Percentiles rank a stretch among this genome's conserved stretches.
Conservation (phyloP, 495 filamentous ascomycete genomes). For the Chaetomium cochliodes region DNA sequence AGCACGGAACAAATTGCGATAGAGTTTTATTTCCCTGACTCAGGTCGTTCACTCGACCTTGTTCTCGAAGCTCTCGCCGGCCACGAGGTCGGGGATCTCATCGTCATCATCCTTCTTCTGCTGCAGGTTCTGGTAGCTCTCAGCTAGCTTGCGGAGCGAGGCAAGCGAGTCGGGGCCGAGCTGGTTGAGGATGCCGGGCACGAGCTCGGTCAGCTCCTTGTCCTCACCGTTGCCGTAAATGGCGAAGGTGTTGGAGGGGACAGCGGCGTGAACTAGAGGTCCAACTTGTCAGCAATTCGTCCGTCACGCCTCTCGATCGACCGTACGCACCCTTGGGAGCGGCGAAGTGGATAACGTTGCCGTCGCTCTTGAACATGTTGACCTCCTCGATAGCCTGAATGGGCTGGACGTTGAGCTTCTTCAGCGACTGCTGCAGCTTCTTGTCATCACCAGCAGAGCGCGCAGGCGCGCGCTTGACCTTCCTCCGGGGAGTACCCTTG, state of each 20-base stretch:
- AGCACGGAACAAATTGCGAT: slow-evolving; percentile 5
- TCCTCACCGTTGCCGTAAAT: slow-evolving; percentile 99
- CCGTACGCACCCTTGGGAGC: slow-evolving; percentile 80
- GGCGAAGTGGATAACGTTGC: slow-evolving; percentile 98
- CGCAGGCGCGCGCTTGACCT: slow-evolving; percentile 96
- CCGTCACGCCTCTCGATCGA: background rate
- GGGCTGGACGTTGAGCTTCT: slow-evolving; percentile 95
- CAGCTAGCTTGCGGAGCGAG: slow-evolving; percentile 93
- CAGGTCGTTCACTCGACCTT: slow-evolving; percentile 75
- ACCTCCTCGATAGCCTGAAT: slow-evolving; percentile 99
- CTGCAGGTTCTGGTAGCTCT: slow-evolving; percentile 99
- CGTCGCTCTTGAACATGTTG: slow-evolving; percentile 99
- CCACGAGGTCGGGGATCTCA: slow-evolving; percentile 93
- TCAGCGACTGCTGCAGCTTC: slow-evolving; percentile 92
- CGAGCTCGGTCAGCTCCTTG: slow-evolving; percentile 99
- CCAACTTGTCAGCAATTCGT: slow-evolving; percentile 13
- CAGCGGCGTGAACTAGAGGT: slow-evolving; percentile 84
- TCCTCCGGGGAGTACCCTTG: slow-evolving; percentile 96
- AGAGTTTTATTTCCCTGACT: slow-evolving; percentile 24
- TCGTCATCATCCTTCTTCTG: slow-evolving; percentile 83
- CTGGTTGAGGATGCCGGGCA: slow-evolving; percentile 99
- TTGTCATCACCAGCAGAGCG: slow-evolving; percentile 92
- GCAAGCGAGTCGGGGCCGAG: slow-evolving; percentile 97
- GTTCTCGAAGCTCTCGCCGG: slow-evolving; percentile 94
- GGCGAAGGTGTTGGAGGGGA: slow-evolving; percentile 95